Percentiles rank a stretch among this genome's conserved stretches.
These are phyloP conservation scores for Sclerotinia nivalis DNA, from an alignment of 2,329 filamentous ascomycete genomes.

Conservation along the genomic window DNA sequence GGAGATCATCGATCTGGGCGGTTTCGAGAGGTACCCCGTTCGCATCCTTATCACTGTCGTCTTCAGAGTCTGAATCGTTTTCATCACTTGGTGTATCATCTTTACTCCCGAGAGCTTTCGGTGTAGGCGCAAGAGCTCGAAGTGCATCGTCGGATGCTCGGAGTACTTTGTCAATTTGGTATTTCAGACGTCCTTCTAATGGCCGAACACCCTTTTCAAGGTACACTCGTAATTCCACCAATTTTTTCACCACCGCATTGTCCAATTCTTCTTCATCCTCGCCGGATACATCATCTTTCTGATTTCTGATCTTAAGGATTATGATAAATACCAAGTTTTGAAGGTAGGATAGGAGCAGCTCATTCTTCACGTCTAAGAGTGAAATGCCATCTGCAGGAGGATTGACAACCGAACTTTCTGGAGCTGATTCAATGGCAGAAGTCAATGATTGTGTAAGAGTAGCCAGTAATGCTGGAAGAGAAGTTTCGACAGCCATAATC, in stretches of 20 bases:
- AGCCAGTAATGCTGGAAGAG: conserved; percentile 52
- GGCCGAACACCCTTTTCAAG: conserved; percentile 90
- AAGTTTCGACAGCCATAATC: conserved; percentile 51
- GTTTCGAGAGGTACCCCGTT: conserved; percentile 34
- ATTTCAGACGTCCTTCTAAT: conserved; percentile 85
- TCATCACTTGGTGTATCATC: conserved; percentile 27
- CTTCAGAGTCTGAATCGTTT: conserved; percentile 39
- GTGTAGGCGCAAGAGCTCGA: conserved; percentile 21
- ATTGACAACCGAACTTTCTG: conserved; percentile 61
- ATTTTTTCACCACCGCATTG: conserved; percentile 74
- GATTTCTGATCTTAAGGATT: conserved; percentile 72
- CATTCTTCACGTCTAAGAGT: conserved; percentile 92
- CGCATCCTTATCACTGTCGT: conserved; percentile 41
- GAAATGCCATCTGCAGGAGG: conserved; percentile 88
- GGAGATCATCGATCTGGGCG: conserved; percentile 55
- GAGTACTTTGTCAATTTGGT: conserved; percentile 93
- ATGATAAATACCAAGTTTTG: conserved; percentile 92
- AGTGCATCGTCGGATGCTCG: conserved; percentile 71
- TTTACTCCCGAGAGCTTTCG: conserved; percentile 15
- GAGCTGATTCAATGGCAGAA: conserved; percentile 65
- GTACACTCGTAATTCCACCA: conserved; percentile 90
- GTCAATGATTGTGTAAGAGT: conserved; percentile 58
- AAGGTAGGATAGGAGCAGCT: conserved; percentile 92
- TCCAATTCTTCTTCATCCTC: conserved; percentile 49
- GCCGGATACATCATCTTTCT: conserved; percentile 37